Percentiles rank a stretch among this genome's conserved stretches.
Conservation (phyloP, 2,329 filamentous ascomycete species). For the Pseudovirgaria hyperparasitica region DNA sequence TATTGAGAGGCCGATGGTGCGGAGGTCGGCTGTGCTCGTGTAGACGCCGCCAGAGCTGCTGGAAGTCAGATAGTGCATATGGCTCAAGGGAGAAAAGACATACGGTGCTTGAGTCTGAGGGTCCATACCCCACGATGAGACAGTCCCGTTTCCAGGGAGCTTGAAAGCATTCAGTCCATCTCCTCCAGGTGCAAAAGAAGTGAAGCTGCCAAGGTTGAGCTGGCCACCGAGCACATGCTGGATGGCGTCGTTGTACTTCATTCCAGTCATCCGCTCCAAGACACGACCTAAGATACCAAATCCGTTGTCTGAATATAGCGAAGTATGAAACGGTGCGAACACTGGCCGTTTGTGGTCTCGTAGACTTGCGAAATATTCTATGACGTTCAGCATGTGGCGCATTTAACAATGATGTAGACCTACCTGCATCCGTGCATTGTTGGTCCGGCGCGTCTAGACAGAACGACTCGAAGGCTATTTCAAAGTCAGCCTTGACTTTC, state of each 20-base stretch:
- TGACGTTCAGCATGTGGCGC: not conserved
- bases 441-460: too few relatives aligned
- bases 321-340: constrained; percentile 12
- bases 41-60: constrained; percentile 8
- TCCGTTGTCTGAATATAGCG: constrained; percentile 18
- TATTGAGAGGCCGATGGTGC: constrained; percentile 7
- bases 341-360: constrained; percentile 11
- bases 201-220: constrained; percentile 22
- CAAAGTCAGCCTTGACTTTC: too few relatives aligned
- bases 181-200: constrained; percentile 9
- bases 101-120: not conserved
- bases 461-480: too few relatives aligned
- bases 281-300: constrained; percentile 20
- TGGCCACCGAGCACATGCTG: constrained; percentile 19
- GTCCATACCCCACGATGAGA: constrained; percentile 2
- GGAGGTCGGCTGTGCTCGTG: constrained; percentile 6
- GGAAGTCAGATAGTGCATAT: not conserved
- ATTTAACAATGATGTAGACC: too few relatives aligned
- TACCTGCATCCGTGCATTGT: too few relatives aligned
- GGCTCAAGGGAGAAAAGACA: not conserved
- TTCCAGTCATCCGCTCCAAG: constrained; percentile 22
- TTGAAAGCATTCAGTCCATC: constrained; percentile 17
- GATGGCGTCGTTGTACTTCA: constrained; percentile 18
- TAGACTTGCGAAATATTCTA: constrained; percentile 18
- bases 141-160: constrained; percentile 9